Evolutionary conservation across 2,329 filamentous ascomycete genomes (phyloP), one percentile per base, ranked within the genome.

Genomic region (Ophiobolus disseminans): DNA sequence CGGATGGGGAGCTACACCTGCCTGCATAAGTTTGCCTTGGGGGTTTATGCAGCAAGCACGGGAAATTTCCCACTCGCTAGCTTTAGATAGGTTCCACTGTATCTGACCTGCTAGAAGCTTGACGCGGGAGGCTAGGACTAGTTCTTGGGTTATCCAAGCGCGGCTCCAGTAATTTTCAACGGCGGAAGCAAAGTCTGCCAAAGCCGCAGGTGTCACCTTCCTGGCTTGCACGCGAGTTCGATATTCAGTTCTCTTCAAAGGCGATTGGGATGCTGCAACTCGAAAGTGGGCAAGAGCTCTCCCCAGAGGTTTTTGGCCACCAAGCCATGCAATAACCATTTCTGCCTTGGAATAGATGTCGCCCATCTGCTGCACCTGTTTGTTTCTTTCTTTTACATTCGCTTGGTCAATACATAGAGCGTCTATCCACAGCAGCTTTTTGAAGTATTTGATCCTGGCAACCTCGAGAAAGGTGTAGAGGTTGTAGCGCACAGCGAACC

Each of bases 371-470:
- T 35, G 22, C n/a, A 53, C 44, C 37, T 53, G 50, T 9, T 38
- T 21, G 3, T 45, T 25, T 3, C 41, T 26, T 16, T 53, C 47
- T 13, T 30, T 9, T 4, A 8, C 9, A 16, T 50, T 44, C 21
- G 9, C 28, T 41, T 53, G 47, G 25, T 50, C 35, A 25, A 53
- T 53, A 25, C 50, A 53, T 1, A 53, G 16, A 5, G 36, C 30
- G 19, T 53, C 50, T 3, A 53, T 41, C 50, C 47, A 53, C 19
- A 53, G n/a, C 25, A 11, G 14, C 5, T 3, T 17, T 7, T 8
- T 8, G 13, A n/a, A 14, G 28, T 31, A 31, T n/a, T 31, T n/a
- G 28, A 5, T 8, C 13, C 28, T 7, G 13, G 28, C 28, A 5
- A 31, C 28, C 7, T 5, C 14, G 13, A 31, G 28, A 31, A 31